Base-by-base conservation (phyloP, 805 yeast genomes). In the Candida qinlingensis region DNA sequence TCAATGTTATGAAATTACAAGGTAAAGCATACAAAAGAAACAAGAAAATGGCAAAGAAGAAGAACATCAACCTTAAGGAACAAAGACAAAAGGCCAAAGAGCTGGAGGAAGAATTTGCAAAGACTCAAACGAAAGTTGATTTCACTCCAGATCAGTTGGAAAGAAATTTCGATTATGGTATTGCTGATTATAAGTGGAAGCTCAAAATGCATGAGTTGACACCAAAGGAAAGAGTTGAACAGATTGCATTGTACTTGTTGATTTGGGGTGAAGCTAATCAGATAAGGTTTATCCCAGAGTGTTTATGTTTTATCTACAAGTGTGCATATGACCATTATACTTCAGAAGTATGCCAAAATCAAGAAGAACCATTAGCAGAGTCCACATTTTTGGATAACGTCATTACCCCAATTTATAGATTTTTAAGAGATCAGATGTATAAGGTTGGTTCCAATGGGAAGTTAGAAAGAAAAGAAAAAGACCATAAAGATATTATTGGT, bases 201-300 rank as follows among this genome's bases (percentile, higher is more conserved):
- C 51, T 55, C 3, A 75, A 70, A 36, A 79, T 81, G 83, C 68
- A 71, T 29, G 58, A 65, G 0, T 64, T 77, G 42, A 57, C 76
- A 0, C 69, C 82, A 2, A 65, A 67, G 12, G 84, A 82, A 45
- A 72, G 79, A 50, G 69, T 80, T 5, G 70, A 74, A 29, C 96
- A 89, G 54, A 56, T 89, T 9, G 83, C 87, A 0, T 63, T 89
- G 8, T 90, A 83, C 58, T 70, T 89, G 12, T 65, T 87, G 53
- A 79, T 87, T 54, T 89, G 97, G 97, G 96, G 96, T 0, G 97
- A 89, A 63, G 90, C 96, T 0, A 87, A 87, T 59, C 91, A 88
- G 56, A 62, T 87, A 1, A 72, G 96, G 51, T 90, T 85, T 58
- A 78, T 89, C 76, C 96, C 97, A 0, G 97, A 89, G 61, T 87